Evolutionary conservation across 148 eudicot genomes (phyloP), one percentile per base, ranked within the genome.

Genomic region (Suaeda aralocaspica): DNA sequence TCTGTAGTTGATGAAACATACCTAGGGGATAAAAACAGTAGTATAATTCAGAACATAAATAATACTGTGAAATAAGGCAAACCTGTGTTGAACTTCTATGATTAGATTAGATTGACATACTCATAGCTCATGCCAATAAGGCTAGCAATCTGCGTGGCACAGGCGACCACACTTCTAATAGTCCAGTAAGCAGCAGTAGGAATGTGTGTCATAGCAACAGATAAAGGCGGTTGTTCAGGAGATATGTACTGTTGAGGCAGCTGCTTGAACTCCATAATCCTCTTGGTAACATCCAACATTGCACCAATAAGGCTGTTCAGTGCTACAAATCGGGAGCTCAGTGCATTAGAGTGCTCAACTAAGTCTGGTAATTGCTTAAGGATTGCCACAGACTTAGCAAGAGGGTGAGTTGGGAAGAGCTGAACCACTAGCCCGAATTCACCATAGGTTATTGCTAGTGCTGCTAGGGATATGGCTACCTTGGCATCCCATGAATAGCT

Each of bases 171-270:
- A 70, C 96, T 91, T 59, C 96, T 68, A 30, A 95, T 89, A 62
- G 92, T 85, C 99, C 99, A 95, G 69, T 95, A 95, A 42, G 95
- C 93, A 70, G 97, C 99, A 71, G 85, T 78, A 0, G 99, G 99
- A 62, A 91, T 78, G 71, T 83, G 90, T 65, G 86, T 75, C 68
- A 83, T 75, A 45, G 90, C 94, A 21, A 72, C 51, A 0, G 84
- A 68, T 83, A 84, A 63, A 21, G 97, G 91, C 8, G 91, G 92
- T 15, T 77, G 77, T 12, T 95, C 99, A 30, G 82, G 71, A 0
- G 89, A 77, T 21, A 95, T 88, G 70, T 91, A 89, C 58, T 91
- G 89, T 5, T 68, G 61, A 0, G 99, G 97, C 36, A 95, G 84
- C 33, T 76, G 74, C 55, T 80, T 83, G 71, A 91, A 91, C 79